phyloP scores from a whole-genome alignment of 306 rosid species.

The Alnus rubra region DNA sequence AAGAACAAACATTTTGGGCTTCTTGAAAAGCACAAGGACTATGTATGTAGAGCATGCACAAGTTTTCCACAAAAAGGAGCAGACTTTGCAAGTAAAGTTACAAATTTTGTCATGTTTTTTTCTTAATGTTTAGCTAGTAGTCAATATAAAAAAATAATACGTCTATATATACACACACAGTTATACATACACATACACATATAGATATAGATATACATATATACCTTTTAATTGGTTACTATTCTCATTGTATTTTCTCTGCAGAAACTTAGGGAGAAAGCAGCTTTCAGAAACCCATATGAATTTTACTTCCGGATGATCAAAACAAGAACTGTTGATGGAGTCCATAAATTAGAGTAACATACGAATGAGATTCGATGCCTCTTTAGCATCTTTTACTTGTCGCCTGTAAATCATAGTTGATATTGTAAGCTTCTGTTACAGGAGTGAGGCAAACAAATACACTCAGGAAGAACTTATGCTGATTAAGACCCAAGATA shows the following conservation, averaged over 20 bases:
- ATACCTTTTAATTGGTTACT: neutral
- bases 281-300: slow-evolving; percentile 65
- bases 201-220: too few species aligned
- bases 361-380: neutral
- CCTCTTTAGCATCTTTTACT: neutral
- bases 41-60: slow-evolving; percentile 81
- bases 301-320: slow-evolving; percentile 86
- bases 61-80: slow-evolving; percentile 67
- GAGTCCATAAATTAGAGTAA: slow-evolving; percentile 71
- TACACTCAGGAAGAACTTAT: slow-evolving; percentile 67
- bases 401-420: neutral
- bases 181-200: too few species aligned
- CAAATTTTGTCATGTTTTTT: neutral
- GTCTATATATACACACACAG: too few species aligned
- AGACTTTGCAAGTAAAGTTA: slow-evolving; percentile 52
- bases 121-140: neutral
- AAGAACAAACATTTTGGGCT: slow-evolving; percentile 29
- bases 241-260: slow-evolving; percentile 7
- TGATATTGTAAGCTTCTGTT: slow-evolving; percentile 2
- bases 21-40: slow-evolving; percentile 90
- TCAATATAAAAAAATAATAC: neutral
- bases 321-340: slow-evolving; percentile 51
- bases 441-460: slow-evolving; percentile 70
- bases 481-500: slow-evolving; percentile 84
- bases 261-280: slow-evolving; percentile 80